phyloP scores from a whole-genome alignment of 805 yeast species.

The Yueomyces sinensis region DNA sequence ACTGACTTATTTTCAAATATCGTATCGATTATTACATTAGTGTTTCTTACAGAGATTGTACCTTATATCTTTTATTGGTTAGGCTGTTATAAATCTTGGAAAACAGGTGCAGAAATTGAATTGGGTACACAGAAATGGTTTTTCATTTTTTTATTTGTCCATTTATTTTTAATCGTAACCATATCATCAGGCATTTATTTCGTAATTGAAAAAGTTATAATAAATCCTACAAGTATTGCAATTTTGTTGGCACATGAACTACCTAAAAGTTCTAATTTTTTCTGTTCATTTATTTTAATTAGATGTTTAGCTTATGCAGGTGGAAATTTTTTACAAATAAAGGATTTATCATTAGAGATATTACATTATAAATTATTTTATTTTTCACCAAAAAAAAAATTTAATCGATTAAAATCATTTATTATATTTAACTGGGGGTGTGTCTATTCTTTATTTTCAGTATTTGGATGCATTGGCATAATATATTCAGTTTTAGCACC shows the following conservation, averaged over 20 bases:
- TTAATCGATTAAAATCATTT: slow-evolving; percentile 30
- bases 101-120: slow-evolving; percentile 53
- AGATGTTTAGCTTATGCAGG: slow-evolving; percentile 72
- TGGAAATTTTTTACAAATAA: slow-evolving; percentile 48
- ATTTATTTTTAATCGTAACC: slow-evolving; percentile 73
- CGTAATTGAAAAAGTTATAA: slow-evolving; percentile 45
- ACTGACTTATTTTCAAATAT: slow-evolving; percentile 46
- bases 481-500: slow-evolving; percentile 76
- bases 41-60: slow-evolving; percentile 49
- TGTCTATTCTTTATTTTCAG: slow-evolving; percentile 61
- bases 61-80: slow-evolving; percentile 43
- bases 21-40: slow-evolving; percentile 53
- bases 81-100: slow-evolving; percentile 40
- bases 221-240: slow-evolving; percentile 63
- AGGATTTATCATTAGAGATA: slow-evolving; percentile 31
- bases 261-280: slow-evolving; percentile 79
- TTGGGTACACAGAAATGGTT: slow-evolving; percentile 66
- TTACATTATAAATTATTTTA: slow-evolving; percentile 28
- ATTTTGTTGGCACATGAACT: slow-evolving; percentile 60
- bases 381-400: slow-evolving; percentile 47
- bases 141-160: slow-evolving; percentile 67
- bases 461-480: slow-evolving; percentile 64
- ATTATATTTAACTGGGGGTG: slow-evolving; percentile 64
- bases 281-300: slow-evolving; percentile 61
- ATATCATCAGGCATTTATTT: slow-evolving; percentile 67